These are phyloP conservation scores for Mycena indigotica DNA, from an alignment of 768 basidiomycete species.

Conservation along the genomic window DNA sequence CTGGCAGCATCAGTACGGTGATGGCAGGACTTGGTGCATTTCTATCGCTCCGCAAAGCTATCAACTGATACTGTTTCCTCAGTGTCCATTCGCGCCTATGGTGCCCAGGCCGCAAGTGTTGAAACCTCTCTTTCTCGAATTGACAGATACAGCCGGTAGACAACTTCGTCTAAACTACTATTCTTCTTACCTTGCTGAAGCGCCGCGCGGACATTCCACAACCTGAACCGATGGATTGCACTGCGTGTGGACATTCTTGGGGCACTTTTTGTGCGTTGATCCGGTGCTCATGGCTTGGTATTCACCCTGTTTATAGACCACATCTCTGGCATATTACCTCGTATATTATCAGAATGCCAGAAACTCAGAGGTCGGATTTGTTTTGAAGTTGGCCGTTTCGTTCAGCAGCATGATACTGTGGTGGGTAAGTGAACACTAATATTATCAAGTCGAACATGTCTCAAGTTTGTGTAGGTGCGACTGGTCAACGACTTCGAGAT, in stretches of 20 bases:
- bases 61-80: background rate
- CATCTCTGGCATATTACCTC: slow-evolving; percentile 50
- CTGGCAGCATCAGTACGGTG: slow-evolving; percentile 52
- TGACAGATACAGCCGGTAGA: slow-evolving; percentile 47
- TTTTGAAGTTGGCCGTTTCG: slow-evolving; percentile 41
- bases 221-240: background rate
- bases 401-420: slow-evolving; percentile 49
- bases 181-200: background rate
- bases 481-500: background rate
- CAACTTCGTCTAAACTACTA: slow-evolving; percentile 45
- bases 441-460: slow-evolving; percentile 45
- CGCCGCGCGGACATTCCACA: background rate
- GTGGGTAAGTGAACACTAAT: slow-evolving; percentile 47
- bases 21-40: slow-evolving; percentile 46
- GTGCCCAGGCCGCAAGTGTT: slow-evolving; percentile 48
- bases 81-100: slow-evolving; percentile 54
- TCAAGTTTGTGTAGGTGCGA: background rate
- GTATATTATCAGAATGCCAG: slow-evolving; percentile 38
- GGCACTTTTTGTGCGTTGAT: background rate
- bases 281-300: background rate
- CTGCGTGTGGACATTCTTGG: background rate
- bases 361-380: slow-evolving; percentile 46
- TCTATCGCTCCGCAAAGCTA: slow-evolving; percentile 4
- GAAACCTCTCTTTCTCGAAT: slow-evolving; percentile 46
- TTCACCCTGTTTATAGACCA: background rate